Percentiles rank a stretch among this genome's conserved stretches.
Evolutionary conservation across 2,329 filamentous ascomycete genomes (phyloP).

Genomic region (Rutstroemia sp.): DNA sequence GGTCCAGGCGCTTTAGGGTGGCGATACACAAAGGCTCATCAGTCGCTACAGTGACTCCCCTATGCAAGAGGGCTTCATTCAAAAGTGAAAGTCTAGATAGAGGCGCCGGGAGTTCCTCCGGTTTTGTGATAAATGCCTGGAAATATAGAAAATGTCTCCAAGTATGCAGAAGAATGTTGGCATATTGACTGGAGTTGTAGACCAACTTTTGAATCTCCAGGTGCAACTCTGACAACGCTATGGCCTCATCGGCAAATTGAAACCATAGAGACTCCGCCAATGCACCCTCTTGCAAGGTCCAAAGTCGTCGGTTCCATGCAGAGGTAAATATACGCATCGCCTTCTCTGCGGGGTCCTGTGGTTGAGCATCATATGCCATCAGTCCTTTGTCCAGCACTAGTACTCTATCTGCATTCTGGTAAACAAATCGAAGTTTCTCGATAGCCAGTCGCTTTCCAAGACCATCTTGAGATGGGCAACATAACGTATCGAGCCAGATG

Average conservation of each 20-base stretch:
- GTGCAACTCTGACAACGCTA: neutral
- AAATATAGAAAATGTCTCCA: neutral
- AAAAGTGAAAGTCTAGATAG: slow-evolving; percentile 7
- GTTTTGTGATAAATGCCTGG: neutral
- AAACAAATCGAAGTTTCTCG: slow-evolving; percentile 30
- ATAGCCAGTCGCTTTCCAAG: slow-evolving; percentile 18
- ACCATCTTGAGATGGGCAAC: slow-evolving; percentile 26
- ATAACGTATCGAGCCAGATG: slow-evolving; percentile 32
- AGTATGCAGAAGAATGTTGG: neutral
- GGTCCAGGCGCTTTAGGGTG: neutral
- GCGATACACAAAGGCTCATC: slow-evolving; percentile 27
- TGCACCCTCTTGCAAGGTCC: slow-evolving; percentile 36
- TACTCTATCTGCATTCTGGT: slow-evolving; percentile 23
- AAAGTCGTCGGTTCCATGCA: slow-evolving; percentile 34
- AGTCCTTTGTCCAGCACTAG: slow-evolving; percentile 31
- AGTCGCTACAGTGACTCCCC: slow-evolving; percentile 29
- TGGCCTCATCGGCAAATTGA: slow-evolving; percentile 27
- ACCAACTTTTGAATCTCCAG: neutral
- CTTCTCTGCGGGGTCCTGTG: slow-evolving; percentile 21
- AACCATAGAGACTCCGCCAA: slow-evolving; percentile 29
- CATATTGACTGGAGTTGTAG: neutral
- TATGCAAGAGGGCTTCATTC: slow-evolving; percentile 24
- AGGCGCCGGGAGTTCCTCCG: neutral
- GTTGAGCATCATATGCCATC: slow-evolving; percentile 11
- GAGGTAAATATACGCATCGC: slow-evolving; percentile 25